Percentiles rank a stretch among this genome's conserved stretches.
These are phyloP conservation scores for Fusarium tanahbumbuense DNA, from an alignment of 2,329 filamentous ascomycete genomes.

Conservation along the genomic window DNA sequence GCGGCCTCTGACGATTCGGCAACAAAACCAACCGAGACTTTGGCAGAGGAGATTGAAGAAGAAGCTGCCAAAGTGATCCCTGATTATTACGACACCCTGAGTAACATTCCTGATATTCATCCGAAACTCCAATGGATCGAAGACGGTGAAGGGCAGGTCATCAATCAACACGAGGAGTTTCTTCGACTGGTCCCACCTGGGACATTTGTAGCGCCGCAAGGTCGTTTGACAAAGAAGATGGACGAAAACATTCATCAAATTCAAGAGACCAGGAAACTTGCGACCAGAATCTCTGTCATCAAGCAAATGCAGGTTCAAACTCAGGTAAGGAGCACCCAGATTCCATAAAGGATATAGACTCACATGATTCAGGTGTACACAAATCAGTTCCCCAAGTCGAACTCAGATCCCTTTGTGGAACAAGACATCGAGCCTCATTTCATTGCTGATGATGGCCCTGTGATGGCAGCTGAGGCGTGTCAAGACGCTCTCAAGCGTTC, in stretches of 20 bases:
- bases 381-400: slow-evolving; percentile 98
- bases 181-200: slow-evolving; percentile 80
- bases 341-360: slow-evolving; percentile 7
- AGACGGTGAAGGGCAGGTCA: slow-evolving; percentile 87
- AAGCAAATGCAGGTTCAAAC: slow-evolving; percentile 99
- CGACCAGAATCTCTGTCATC: slow-evolving; percentile 95
- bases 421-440: slow-evolving; percentile 90
- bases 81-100: slow-evolving; percentile 93
- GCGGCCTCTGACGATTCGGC: slow-evolving; percentile 59
- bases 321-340: slow-evolving; percentile 70
- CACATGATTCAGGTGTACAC: slow-evolving; percentile 78
- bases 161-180: slow-evolving; percentile 88
- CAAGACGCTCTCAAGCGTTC: slow-evolving; percentile 88
- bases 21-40: slow-evolving; percentile 73
- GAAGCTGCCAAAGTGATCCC: slow-evolving; percentile 87
- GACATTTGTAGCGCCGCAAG: slow-evolving; percentile 79
- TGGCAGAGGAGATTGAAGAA: slow-evolving; percentile 95
- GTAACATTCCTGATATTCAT: slow-evolving; percentile 85
- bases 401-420: slow-evolving; percentile 88
- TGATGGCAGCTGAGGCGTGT: slow-evolving; percentile 86
- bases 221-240: slow-evolving; percentile 80
- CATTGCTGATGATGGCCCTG: slow-evolving; percentile 85
- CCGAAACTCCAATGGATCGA: slow-evolving; percentile 86
- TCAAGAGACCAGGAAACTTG: slow-evolving; percentile 95
- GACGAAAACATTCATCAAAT: slow-evolving; percentile 93